Base-by-base conservation (phyloP, 2,329 filamentous ascomycete genomes). In the Exutisphaerella laricina region DNA sequence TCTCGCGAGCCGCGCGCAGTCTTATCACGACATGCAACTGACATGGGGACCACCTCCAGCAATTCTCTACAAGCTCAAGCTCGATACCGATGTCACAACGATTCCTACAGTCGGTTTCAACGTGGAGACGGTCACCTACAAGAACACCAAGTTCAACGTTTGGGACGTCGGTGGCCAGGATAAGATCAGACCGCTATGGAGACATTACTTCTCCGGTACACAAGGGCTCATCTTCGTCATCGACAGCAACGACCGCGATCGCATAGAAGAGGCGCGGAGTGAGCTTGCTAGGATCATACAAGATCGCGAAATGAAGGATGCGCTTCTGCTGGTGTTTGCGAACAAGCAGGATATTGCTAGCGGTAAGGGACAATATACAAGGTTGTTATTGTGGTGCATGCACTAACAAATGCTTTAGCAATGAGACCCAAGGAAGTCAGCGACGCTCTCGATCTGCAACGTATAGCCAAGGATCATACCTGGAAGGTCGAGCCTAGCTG, bases 151-250 rank as follows among this genome's bases (percentile, higher is more conserved):
- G 70, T 98, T 98, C 80, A 97, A 90, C 70, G 92, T 98, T 69
- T 98, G 92, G 92, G 92, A 97, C 77, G 92, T 98, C 66, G 92
- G 92, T 78, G 92, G 92, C 71, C 92, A 98, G 79, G 92, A 98
- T 82, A 97, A 97, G 86, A 98, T 98, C 69, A 83, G 92, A 70
- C 92, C 92, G 67, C 78, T 98, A 66, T 98, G 92, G 92, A 88
- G 92, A 77, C 92, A 97, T 74, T 98, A 98, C 78, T 98, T 97
- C 83, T 89, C 94, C 74, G 70, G 69, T 66, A 98, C 92, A 59
- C 92, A 98, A 74, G 92, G 92, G 70, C 90, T 98, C 71, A 97
- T 98, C 75, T 98, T 98, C 79, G 92, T 98, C 61, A 88, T 98
- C 68, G 92, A 98, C 75, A 90, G 85, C 75, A 96, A 95, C 74